These are phyloP conservation scores for Phytophthora nicotianae DNA, from an alignment of 352 stramenopile species.

Conservation along the genomic window DNA sequence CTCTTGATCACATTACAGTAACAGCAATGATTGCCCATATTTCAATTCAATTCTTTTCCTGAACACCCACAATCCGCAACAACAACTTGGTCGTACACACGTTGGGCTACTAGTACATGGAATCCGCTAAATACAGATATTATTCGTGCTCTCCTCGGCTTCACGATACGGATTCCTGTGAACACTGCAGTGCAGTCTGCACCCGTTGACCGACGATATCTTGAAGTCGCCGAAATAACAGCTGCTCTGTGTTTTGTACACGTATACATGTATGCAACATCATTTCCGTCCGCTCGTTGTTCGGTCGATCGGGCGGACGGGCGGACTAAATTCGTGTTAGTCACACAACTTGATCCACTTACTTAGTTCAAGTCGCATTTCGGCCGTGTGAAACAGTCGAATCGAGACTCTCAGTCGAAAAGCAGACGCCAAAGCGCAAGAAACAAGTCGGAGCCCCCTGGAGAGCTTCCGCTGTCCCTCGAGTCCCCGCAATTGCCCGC, in stretches of 20 bases:
- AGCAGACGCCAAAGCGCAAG: slow-evolving; percentile 33
- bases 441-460: slow-evolving; percentile 24
- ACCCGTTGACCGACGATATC: too few relatives aligned
- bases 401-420: slow-evolving; percentile 32
- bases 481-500: slow-evolving; percentile 10
- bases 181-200: too few relatives aligned
- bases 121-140: too few relatives aligned
- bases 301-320: slow-evolving; percentile 6
- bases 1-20: too few relatives aligned
- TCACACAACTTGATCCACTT: slow-evolving; percentile 22
- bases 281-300: slow-evolving; percentile 11
- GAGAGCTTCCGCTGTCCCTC: slow-evolving; percentile 12
- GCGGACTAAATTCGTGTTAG: slow-evolving; percentile 1
- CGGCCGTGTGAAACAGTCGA: slow-evolving; percentile 28
- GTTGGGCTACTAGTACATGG: too few relatives aligned
- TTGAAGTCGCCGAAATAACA: neutral
- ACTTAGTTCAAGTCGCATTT: slow-evolving; percentile 18
- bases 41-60: too few relatives aligned
- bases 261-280: slow-evolving; percentile 2
- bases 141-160: too few relatives aligned
- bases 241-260: slow-evolving; percentile 8
- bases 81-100: too few relatives aligned
- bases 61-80: too few relatives aligned
- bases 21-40: too few relatives aligned
- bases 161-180: too few relatives aligned